Base-by-base conservation (phyloP, 129 eudicot species). In the Flaveria ramosissima region DNA sequence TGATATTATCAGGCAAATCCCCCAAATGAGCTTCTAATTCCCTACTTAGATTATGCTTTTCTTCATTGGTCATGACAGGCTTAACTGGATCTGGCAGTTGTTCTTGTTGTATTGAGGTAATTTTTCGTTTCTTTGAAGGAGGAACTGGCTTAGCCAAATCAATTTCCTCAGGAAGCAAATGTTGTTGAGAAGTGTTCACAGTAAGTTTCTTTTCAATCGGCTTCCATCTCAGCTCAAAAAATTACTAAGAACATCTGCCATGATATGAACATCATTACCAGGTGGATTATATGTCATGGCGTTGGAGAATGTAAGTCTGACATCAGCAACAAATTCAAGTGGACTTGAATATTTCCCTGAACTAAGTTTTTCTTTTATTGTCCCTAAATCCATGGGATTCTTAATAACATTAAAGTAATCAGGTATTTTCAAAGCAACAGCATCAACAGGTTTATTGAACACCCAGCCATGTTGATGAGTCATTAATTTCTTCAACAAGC, bases 301-400 rank as follows among this genome's bases (percentile, higher is more conserved):
- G 47, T 92, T 92, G n/a, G 88, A 60, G 56, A 92, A 92, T 14
- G 96, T 88, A 21, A 86, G 96, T 75, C 92, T 81, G 53, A 92
- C 92, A 81, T 92, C 97, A 47, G 90, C 89, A 26, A 43, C 46
- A 77, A 92, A 92, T 9, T 89, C 97, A 61, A 80, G 72, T 0
- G 97, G 93, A 68, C 79, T 80, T 1, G 82, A 32, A 76, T 92
- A 92, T 78, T 75, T 68, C 3, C 84, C 80, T 1, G 91, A 72
- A 56, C 61, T 70, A 8, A 92, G 80, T 72, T 88, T 92, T 17
- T 52, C 83, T 77, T 89, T 92, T 47, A 92, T 73, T 5, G 97
- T 92, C 79, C 97, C 97, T 66, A 92, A 74, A 85, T 92, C 97
- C 97, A 92, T 92, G 2, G 97, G 97, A 63, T 84, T 75, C 80